Evolutionary conservation across 257 asterid species (phyloP).

Genomic region (Primulina eburnea): DNA sequence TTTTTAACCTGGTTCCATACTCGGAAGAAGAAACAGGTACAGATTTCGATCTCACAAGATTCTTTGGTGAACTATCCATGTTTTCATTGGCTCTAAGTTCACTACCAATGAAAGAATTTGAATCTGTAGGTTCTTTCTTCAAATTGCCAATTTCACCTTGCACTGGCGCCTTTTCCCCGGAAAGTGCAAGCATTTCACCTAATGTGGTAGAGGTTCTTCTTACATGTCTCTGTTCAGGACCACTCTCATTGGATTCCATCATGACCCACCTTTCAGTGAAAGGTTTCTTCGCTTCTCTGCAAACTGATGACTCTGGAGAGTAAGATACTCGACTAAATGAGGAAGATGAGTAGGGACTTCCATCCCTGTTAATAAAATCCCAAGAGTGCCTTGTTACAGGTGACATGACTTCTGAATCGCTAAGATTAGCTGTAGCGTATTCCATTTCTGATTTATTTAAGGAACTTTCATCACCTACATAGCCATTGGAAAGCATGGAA

Average conservation of each 20-base stretch:
- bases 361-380: slow-evolving; percentile 78
- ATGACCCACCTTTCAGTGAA: slow-evolving; percentile 94
- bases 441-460: slow-evolving; percentile 77
- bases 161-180: slow-evolving; percentile 53
- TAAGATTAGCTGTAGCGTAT: slow-evolving; percentile 59
- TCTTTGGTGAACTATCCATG: slow-evolving; percentile 47
- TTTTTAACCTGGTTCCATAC: slow-evolving; percentile 42
- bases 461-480: slow-evolving; percentile 81
- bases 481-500: slow-evolving; percentile 73
- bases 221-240: slow-evolving; percentile 63
- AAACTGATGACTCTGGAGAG: slow-evolving; percentile 90
- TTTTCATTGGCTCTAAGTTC: slow-evolving; percentile 34
- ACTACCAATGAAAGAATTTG: slow-evolving; percentile 29
- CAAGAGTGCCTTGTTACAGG: slow-evolving; percentile 89
- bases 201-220: slow-evolving; percentile 78
- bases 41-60: slow-evolving; percentile 80
- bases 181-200: slow-evolving; percentile 98
- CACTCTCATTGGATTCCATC: slow-evolving; percentile 68
- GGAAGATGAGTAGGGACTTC: slow-evolving; percentile 78
- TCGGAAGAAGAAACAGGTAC: slow-evolving; percentile 69
- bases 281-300: slow-evolving; percentile 94
- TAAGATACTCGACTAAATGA: slow-evolving; percentile 80
- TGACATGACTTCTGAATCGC: slow-evolving; percentile 79
- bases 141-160: slow-evolving; percentile 35
- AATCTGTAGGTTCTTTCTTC: slow-evolving; percentile 36